Base-by-base conservation (phyloP, 805 yeast genomes). In the Wickerhamomyces chambardii region DNA sequence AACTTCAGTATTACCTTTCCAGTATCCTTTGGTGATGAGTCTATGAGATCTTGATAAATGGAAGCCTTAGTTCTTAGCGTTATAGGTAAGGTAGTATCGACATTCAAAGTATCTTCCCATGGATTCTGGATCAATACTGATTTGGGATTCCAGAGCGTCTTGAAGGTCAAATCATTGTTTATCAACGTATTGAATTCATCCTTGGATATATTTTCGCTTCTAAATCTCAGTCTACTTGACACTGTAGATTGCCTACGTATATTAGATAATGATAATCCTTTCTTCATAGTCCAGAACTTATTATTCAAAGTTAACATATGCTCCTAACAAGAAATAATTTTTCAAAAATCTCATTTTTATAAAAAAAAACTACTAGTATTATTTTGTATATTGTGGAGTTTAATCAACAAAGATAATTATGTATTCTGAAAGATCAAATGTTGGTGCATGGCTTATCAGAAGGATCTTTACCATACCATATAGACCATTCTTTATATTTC, bases 401-500 rank as follows among this genome's bases (percentile, higher is more conserved):
- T 4, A 19, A 2, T 19, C 5, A 19, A 10, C 7, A 4, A 6
- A 10, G 10, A 19, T 10, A 2, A 3, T 8, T 8, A 7, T 19
- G 22, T 19, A 7, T 8, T 8, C 10, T 19, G 4, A 24, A 4
- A 14, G n/a, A 11, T 43, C 36, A 51, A 16, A 46, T 21, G 29
- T 44, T 47, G 9, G 44, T 33, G 55, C 78, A 68, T 5, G 77
- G 75, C 38, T 55, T 63, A 43, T 81, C 87, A 6, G 84, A 65
- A 2, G 73, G 70, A 52, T 84, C 94, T 30, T 66, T 68, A 0
- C 81, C 84, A 44, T 73, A 84, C 75, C 77, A 70, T 2, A 78
- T 56, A 7, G 64, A 55, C 92, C 92, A 84, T 5, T 62, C 70
- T 10, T 51, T 53, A 46, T 78, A 83, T 44, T 68, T 74, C 5